These are phyloP conservation scores for Shiraia sp. DNA, from an alignment of 2,329 filamentous ascomycete genomes.

Conservation along the genomic window DNA sequence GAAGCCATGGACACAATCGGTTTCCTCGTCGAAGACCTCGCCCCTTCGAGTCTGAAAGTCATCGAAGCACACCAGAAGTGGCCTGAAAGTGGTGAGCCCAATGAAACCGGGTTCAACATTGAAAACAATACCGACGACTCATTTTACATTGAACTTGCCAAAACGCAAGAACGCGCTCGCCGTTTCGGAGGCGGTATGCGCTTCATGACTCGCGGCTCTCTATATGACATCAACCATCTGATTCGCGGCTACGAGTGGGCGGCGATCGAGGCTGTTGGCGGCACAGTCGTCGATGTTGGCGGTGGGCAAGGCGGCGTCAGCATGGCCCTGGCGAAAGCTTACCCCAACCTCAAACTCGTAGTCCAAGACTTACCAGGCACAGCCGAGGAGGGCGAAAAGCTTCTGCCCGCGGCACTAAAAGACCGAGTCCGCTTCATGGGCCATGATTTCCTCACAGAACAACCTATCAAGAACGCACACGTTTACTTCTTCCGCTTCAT, in stretches of 20 bases:
- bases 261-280: not conserved
- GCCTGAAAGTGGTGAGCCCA: too few relatives aligned
- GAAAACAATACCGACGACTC: too few relatives aligned
- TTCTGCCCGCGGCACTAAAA: not conserved
- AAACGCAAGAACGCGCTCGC: too few relatives aligned
- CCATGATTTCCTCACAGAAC: conserved; percentile 13
- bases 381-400: not conserved
- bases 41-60: too few relatives aligned
- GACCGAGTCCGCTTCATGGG: conserved; percentile 1
- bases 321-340: conserved; percentile 3
- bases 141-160: too few relatives aligned
- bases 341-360: conserved; percentile 9
- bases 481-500: conserved; percentile 62
- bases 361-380: conserved; percentile 14
- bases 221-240: not conserved
- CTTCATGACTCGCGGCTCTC: not conserved
- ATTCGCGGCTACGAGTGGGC: conserved; percentile 3
- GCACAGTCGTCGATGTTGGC: conserved; percentile 8
- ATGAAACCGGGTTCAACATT: too few relatives aligned
- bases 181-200: not conserved
- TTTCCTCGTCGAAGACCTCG: too few relatives aligned
- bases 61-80: too few relatives aligned
- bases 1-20: too few relatives aligned
- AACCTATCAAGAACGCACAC: conserved; percentile 11
- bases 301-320: conserved; percentile 7